These are phyloP conservation scores for Cryptosporidium sp. DNA, from an alignment of 169 alveolate species.

Conservation along the genomic window DNA sequence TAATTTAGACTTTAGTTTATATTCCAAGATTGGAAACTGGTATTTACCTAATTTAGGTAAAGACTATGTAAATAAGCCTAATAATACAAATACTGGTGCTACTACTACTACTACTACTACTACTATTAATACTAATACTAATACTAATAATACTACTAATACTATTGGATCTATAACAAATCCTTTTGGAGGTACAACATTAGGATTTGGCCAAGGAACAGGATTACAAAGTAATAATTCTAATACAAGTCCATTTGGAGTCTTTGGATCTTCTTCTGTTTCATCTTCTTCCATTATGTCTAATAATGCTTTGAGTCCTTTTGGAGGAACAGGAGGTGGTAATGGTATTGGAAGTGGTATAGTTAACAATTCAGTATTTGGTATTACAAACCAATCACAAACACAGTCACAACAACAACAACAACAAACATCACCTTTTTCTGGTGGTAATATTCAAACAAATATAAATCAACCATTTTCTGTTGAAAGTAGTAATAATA, in stretches of 20 bases:
- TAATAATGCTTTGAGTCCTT: constrained; percentile 2
- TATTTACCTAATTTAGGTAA: constrained; percentile 57
- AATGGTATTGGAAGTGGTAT: too few species aligned
- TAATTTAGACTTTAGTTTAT: constrained; percentile 33
- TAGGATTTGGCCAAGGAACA: background rate
- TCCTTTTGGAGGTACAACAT: constrained; percentile 8
- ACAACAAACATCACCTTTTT: background rate
- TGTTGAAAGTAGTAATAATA: background rate
- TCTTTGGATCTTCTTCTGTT: background rate
- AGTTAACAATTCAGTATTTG: background rate
- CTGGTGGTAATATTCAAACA: background rate
- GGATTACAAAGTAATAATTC: background rate
- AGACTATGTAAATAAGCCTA: constrained; percentile 4
- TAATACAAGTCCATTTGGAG: background rate
- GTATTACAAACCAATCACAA: background rate
- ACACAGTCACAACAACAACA: background rate
- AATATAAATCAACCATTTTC: background rate
- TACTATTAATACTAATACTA: too few species aligned
- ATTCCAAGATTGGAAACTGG: constrained; percentile 55
- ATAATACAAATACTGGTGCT: background rate
- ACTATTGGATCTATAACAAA: background rate
- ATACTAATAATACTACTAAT: background rate
- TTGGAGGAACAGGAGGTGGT: background rate
- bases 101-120: background rate
- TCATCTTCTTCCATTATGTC: background rate